Percentiles rank a stretch among this genome's conserved stretches.
These are phyloP conservation scores for Sicyos edulis DNA, from an alignment of 306 rosid genomes.

Conservation along the genomic window DNA sequence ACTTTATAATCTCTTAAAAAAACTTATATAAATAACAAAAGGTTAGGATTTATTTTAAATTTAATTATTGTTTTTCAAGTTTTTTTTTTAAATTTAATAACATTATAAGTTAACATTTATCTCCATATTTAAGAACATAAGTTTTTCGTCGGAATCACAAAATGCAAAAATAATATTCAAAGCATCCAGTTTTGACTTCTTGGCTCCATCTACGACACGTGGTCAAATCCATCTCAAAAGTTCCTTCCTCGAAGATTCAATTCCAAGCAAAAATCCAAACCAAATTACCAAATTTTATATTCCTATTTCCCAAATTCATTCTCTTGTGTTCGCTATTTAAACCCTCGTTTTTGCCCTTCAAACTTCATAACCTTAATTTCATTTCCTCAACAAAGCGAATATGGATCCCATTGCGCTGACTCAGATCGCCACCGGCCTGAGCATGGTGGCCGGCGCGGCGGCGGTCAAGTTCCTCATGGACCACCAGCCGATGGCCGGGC, in stretches of 20 bases:
- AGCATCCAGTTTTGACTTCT: not conserved
- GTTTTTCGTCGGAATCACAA: no score
- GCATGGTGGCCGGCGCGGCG: constrained; percentile 79
- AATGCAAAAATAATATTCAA: not conserved
- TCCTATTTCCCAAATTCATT: not conserved
- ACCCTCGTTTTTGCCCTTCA: not conserved
- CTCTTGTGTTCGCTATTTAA: not conserved
- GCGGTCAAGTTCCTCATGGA: constrained; percentile 67
- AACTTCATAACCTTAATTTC: not conserved
- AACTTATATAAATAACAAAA: no score
- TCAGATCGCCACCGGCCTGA: constrained; percentile 77
- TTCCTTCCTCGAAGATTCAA: no score
- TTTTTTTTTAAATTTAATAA: no score
- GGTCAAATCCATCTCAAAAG: not conserved
- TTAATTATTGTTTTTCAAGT: no score
- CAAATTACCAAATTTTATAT: no score
- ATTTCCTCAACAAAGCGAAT: not conserved
- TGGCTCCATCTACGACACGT: not conserved
- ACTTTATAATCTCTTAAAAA: no score
- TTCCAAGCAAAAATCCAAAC: no score
- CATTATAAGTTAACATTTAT: no score
- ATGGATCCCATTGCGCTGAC: constrained; percentile 59
- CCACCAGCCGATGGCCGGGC: constrained; percentile 75
- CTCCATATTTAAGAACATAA: no score
- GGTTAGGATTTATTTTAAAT: no score